phyloP scores from a whole-genome alignment of 108 stramenopile species.

The Schizochytrium sp. region DNA sequence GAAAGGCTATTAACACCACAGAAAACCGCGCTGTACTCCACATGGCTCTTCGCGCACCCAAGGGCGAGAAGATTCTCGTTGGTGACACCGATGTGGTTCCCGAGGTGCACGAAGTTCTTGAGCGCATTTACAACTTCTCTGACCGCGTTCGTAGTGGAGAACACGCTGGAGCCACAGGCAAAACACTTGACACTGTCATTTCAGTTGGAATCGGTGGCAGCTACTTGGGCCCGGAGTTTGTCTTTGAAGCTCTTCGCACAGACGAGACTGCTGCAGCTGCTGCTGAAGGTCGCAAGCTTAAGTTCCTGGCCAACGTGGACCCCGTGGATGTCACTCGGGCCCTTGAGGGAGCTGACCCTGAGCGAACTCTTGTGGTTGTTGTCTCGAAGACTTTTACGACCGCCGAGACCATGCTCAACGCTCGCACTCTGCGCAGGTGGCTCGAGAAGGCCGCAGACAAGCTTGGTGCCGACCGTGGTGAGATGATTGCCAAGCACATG shows the following conservation, averaged over 20 bases:
- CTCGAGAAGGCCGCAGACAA: slow-evolving; percentile 85
- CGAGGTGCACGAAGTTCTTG: slow-evolving; percentile 91
- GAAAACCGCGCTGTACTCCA: slow-evolving; percentile 96
- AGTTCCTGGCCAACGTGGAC: slow-evolving; percentile 98
- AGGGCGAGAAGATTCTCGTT: slow-evolving; percentile 74
- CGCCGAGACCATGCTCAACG: slow-evolving; percentile 99
- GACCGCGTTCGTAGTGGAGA: slow-evolving; percentile 86
- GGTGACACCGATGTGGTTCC: slow-evolving; percentile 88
- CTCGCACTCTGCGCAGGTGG: slow-evolving; percentile 95
- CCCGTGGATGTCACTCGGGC: slow-evolving; percentile 97
- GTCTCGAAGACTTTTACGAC: slow-evolving; percentile 99
- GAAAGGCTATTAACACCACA: slow-evolving; percentile 95
- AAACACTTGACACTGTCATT: slow-evolving; percentile 91
- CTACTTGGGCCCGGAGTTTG: slow-evolving; percentile 96
- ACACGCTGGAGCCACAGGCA: slow-evolving; percentile 89
- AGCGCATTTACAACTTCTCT: slow-evolving; percentile 89
- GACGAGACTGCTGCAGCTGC: slow-evolving; percentile 82
- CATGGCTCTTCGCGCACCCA: slow-evolving; percentile 90
- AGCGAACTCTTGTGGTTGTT: slow-evolving; percentile 89
- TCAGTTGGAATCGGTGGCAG: slow-evolving; percentile 96
- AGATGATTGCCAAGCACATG: slow-evolving; percentile 91
- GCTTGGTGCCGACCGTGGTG: slow-evolving; percentile 76
- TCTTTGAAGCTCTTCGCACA: slow-evolving; percentile 94
- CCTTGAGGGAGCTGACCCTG: slow-evolving; percentile 88
- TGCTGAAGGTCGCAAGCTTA: slow-evolving; percentile 86